phyloP scores from a whole-genome alignment of 1,284 basidiomycete species.

The Cutaneotrichosporon spelunceum region DNA sequence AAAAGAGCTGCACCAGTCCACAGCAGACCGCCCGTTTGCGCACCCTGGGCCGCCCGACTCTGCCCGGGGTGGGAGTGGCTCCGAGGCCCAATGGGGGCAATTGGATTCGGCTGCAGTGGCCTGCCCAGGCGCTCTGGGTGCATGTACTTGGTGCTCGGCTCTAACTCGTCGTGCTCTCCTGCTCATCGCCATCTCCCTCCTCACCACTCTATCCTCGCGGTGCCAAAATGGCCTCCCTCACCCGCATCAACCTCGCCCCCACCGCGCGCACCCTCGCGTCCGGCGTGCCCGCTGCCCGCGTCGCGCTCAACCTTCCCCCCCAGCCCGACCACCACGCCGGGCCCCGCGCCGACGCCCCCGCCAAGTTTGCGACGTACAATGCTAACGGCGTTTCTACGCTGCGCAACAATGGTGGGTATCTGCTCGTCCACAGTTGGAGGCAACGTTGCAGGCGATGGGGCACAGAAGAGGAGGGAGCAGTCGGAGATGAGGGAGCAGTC shows the following conservation, averaged over 20 bases:
- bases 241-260: conserved; percentile 67
- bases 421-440: no score
- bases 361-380: conserved; percentile 60
- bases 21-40: no score
- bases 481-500: no score
- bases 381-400: conserved; percentile 58
- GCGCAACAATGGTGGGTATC: conserved; percentile 64
- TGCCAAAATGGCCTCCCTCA: conserved; percentile 35
- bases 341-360: conserved; percentile 62
- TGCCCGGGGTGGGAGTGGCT: background rate
- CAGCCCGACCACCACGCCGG: conserved; percentile 60
- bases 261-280: conserved; percentile 72
- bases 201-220: conserved; percentile 10
- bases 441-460: no score
- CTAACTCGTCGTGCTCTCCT: background rate
- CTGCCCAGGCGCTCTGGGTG: background rate
- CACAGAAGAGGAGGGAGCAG: no score
- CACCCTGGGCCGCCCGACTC: background rate
- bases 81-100: conserved; percentile 1
- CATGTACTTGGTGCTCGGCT: conserved; percentile 7
- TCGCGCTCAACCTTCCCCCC: conserved; percentile 79
- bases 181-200: conserved; percentile 12
- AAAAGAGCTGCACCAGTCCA: background rate
- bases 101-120: background rate
- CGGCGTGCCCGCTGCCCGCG: conserved; percentile 95